phyloP scores from a whole-genome alignment of 805 yeast genomes.

The Candida xyloterini region DNA sequence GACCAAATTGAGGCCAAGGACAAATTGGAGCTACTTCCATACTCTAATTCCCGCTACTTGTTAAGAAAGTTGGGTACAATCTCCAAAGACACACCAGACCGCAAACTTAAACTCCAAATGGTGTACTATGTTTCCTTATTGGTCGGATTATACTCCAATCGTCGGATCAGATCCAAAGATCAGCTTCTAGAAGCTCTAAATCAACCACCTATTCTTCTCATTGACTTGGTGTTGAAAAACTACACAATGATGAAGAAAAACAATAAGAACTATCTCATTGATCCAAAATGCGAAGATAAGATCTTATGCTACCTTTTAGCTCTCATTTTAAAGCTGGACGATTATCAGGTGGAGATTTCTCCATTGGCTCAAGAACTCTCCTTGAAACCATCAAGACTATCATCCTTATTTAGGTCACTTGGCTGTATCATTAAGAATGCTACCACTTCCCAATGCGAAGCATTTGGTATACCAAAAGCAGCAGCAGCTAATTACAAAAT shows the following conservation, averaged over 20 bases:
- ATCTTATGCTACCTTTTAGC: constrained; percentile 76
- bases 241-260: constrained; percentile 72
- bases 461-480: constrained; percentile 61
- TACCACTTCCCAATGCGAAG: constrained; percentile 71
- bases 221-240: constrained; percentile 68
- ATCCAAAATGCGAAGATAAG: constrained; percentile 86
- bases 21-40: constrained; percentile 62
- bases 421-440: constrained; percentile 80
- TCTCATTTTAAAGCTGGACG: constrained; percentile 70
- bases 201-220: constrained; percentile 69
- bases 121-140: constrained; percentile 79
- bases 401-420: constrained; percentile 66
- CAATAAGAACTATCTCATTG: constrained; percentile 73
- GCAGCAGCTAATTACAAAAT: constrained; percentile 59
- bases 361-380: constrained; percentile 85
- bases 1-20: constrained; percentile 46
- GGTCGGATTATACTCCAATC: constrained; percentile 73
- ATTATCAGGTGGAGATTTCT: constrained; percentile 67
- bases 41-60: constrained; percentile 52
- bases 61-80: constrained; percentile 43
- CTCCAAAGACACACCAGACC: constrained; percentile 32
- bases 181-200: constrained; percentile 59
- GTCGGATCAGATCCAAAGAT: constrained; percentile 60
- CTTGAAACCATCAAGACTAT: constrained; percentile 70
- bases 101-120: constrained; percentile 59